Conservation (phyloP, 805 yeast genomes). For the Vanderwaltozyma verrucispora region DNA sequence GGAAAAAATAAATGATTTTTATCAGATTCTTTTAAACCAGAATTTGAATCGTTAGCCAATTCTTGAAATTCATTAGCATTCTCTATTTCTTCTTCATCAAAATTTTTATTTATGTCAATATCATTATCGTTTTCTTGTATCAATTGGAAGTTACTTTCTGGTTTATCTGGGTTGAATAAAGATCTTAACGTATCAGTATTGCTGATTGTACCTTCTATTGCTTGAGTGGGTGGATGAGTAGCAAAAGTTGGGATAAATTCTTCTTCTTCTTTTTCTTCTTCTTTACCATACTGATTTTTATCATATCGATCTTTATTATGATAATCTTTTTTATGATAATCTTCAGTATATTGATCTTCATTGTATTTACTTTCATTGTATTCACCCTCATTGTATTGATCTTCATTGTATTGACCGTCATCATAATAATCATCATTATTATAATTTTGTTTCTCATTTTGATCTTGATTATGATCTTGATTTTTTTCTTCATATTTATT, state of each 20-base stretch:
- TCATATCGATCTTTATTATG: neutral
- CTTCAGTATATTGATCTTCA: neutral
- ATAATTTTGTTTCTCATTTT: no score
- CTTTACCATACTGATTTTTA: conserved; percentile 2
- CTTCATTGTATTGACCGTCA: no score
- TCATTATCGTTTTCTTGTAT: conserved; percentile 39
- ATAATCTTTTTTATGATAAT: neutral
- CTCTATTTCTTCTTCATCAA: conserved; percentile 30
- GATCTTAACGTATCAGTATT: conserved; percentile 55
- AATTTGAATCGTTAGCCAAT: conserved; percentile 11
- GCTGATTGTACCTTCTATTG: conserved; percentile 24
- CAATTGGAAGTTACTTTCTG: conserved; percentile 32
- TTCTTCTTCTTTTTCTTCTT: conserved; percentile 27
- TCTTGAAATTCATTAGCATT: conserved; percentile 3
- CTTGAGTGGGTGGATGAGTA: conserved; percentile 5
- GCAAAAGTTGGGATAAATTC: conserved; percentile 51
- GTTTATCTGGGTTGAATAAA: conserved; percentile 40
- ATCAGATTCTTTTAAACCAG: conserved; percentile 24
- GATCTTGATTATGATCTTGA: no score
- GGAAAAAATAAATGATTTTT: conserved; percentile 62
- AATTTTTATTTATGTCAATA: conserved; percentile 26
- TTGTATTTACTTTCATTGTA: neutral
- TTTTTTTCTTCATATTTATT: neutral
- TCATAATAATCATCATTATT: no score
- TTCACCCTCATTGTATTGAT: neutral